A percentile compares a stretch with the other conserved stretches of the same genome.
phyloP scores from a whole-genome alignment of 306 rosid genomes.

The Ormosia semicastrata region DNA sequence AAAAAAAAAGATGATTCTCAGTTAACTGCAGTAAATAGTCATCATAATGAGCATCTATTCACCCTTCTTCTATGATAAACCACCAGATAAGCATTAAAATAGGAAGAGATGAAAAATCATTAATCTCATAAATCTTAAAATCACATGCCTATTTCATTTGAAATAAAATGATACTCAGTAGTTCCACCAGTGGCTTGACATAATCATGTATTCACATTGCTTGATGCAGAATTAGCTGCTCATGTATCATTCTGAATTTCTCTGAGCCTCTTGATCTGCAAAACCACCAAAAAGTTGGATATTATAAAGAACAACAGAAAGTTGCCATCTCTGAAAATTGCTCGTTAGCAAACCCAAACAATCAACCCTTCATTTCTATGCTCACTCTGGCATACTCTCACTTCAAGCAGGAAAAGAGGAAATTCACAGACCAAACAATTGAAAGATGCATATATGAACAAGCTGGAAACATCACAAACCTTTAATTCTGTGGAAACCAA shows the following conservation, averaged over 20 bases:
- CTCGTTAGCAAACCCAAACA: neutral
- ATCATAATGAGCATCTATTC: slow-evolving; percentile 1
- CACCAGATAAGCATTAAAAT: neutral
- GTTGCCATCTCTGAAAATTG: neutral
- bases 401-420: slow-evolving; percentile 7
- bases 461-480: slow-evolving; percentile 56
- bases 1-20: neutral
- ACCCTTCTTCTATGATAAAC: neutral
- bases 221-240: slow-evolving; percentile 59
- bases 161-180: neutral
- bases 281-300: slow-evolving; percentile 17
- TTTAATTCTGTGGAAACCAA: slow-evolving; percentile 92
- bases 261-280: slow-evolving; percentile 94
- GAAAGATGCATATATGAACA: neutral
- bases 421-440: neutral
- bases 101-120: slow-evolving; percentile 9
- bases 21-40: neutral
- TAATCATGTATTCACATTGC: slow-evolving; percentile 23
- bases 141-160: slow-evolving; percentile 9
- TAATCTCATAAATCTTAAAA: slow-evolving; percentile 12
- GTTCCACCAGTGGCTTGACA: slow-evolving; percentile 7
- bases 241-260: slow-evolving; percentile 79
- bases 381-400: neutral
- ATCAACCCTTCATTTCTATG: neutral
- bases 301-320: slow-evolving; percentile 14